Conservation (phyloP, 1,284 basidiomycete genomes). For the Trametes pubescens region DNA sequence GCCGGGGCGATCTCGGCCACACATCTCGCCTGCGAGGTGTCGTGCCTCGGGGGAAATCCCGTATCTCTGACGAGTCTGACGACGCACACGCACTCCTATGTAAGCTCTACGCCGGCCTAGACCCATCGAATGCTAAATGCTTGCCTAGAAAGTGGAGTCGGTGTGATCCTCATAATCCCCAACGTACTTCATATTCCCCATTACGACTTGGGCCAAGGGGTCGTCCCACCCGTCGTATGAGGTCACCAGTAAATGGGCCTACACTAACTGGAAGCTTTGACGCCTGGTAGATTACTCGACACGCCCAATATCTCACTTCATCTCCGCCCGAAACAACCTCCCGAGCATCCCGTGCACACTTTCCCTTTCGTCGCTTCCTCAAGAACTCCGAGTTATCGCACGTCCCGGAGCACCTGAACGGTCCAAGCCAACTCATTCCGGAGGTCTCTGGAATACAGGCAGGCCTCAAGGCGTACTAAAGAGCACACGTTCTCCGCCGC, state of each 20-base stretch:
- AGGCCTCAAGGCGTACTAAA: constrained; percentile 23
- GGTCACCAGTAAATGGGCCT: background rate
- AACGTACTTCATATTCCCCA: background rate
- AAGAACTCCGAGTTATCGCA: no score
- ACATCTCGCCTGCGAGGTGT: background rate
- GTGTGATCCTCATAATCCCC: background rate
- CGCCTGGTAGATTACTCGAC: background rate
- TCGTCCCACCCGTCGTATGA: background rate
- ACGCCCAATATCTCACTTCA: background rate
- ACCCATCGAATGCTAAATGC: background rate
- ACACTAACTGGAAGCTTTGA: background rate
- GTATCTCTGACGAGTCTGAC: background rate
- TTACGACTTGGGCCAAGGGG: background rate
- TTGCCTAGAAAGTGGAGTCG: constrained; percentile 2
- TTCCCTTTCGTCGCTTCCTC: background rate
- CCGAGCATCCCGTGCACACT: background rate
- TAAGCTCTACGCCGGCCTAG: background rate
- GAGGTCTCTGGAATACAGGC: background rate
- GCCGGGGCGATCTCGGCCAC: background rate
- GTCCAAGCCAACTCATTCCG: background rate
- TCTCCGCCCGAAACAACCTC: background rate
- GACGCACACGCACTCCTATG: background rate
- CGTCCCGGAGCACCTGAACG: background rate
- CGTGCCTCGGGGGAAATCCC: background rate
- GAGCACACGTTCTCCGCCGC: constrained; percentile 1